Conservation (phyloP, 306 rosid species). For the Pyrus bretschneideri region DNA sequence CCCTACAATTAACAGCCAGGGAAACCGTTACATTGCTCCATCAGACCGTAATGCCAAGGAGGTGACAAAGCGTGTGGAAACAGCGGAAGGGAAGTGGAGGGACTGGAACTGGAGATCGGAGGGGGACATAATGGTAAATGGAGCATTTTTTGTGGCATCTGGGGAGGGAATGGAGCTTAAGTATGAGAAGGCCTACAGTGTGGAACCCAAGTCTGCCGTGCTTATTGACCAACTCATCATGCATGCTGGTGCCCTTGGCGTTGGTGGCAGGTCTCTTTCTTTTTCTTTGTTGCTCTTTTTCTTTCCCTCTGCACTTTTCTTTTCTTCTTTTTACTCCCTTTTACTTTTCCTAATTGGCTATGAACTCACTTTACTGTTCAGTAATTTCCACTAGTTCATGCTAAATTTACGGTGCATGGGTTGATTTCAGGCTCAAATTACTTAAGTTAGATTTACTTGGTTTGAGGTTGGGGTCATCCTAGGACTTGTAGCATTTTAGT, state of each 20-base stretch:
- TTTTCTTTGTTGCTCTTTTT: background rate
- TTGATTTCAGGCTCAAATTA: background rate
- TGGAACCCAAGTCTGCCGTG: constrained; percentile 59
- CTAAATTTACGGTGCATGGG: background rate
- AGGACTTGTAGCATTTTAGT: background rate
- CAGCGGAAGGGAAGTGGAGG: constrained; percentile 48
- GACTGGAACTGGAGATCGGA: constrained; percentile 85
- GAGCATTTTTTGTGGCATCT: constrained; percentile 65
- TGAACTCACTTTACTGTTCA: background rate
- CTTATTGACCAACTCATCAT: constrained; percentile 53
- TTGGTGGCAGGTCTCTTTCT: constrained; percentile 54
- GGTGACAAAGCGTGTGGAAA: constrained; percentile 70
- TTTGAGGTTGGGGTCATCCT: constrained; percentile 1
- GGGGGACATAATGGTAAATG: constrained; percentile 75
- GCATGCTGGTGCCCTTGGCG: constrained; percentile 74
- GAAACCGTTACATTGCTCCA: constrained; percentile 68
- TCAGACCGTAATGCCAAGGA: constrained; percentile 51
- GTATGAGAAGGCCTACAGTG: constrained; percentile 65
- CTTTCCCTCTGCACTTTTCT: background rate
- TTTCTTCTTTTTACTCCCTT: background rate
- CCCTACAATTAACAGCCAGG: constrained; percentile 85
- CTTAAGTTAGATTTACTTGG: background rate
- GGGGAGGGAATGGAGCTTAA: constrained; percentile 40
- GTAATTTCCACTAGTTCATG: background rate
- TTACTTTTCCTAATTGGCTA: background rate